Evolutionary conservation across 805 yeast species (phyloP).

Genomic region (Candida nitratophila): DNA sequence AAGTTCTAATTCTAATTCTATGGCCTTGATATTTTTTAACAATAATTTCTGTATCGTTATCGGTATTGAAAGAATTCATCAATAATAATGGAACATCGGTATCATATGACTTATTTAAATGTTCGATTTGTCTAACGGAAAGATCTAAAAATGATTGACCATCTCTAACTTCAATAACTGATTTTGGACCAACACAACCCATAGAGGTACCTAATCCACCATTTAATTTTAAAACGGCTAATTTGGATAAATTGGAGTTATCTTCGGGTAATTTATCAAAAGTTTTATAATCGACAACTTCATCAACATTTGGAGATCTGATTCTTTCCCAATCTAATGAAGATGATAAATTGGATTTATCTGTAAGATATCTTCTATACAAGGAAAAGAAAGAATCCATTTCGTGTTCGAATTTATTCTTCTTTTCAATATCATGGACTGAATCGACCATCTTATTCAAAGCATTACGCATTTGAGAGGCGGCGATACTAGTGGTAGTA

Average conservation of each 20-base stretch:
- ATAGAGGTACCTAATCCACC: constrained; percentile 99
- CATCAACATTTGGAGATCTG: constrained; percentile 82
- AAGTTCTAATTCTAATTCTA: constrained; percentile 88
- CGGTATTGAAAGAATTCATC: constrained; percentile 99
- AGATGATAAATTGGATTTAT: constrained; percentile 71
- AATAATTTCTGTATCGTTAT: constrained; percentile 88
- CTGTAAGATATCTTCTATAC: constrained; percentile 85
- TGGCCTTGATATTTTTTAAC: constrained; percentile 96
- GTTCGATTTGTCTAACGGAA: constrained; percentile 94
- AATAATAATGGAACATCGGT: constrained; percentile 92
- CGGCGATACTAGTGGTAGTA: constrained; percentile 91
- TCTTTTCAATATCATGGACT: constrained; percentile 44
- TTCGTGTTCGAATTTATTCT: constrained; percentile 69
- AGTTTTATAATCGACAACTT: constrained; percentile 72
- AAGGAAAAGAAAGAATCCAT: constrained; percentile 93
- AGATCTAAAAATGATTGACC: constrained; percentile 96
- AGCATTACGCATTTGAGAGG: constrained; percentile 96
- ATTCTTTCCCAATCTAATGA: constrained; percentile 88
- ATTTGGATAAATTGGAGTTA: constrained; percentile 55
- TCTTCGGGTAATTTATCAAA: constrained; percentile 34
- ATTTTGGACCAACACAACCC: constrained; percentile 99
- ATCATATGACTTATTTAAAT: constrained; percentile 82
- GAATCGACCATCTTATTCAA: constrained; percentile 84
- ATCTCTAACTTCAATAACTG: constrained; percentile 97
- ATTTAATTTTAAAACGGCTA: constrained; percentile 92